Evolutionary conservation across 371 early-diverging fungal genomes (phyloP), one percentile per base, ranked within the genome.

Genomic region (Rhizomucor pusillus): DNA sequence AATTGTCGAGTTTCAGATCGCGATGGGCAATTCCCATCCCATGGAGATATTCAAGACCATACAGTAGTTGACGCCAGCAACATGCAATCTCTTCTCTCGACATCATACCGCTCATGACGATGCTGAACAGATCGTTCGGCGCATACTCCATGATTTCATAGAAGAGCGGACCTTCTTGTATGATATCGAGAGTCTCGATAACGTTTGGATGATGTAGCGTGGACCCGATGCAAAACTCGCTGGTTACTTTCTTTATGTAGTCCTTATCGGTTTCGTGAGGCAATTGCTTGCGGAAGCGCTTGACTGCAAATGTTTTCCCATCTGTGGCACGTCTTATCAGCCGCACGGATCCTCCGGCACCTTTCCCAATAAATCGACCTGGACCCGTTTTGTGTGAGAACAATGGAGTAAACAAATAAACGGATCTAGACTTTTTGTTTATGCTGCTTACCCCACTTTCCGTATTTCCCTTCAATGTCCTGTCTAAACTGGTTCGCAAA

Each of bases 91-190:
- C 89, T 37, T 85, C 83, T 5, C 79, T 56, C 1, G 71, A 66
- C 86, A 89, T 82, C 52, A 73, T 63, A 13, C 88, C 87, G 44
- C 77, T 80, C 73, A 83, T 85, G 24, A 92, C 87, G 47, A 84
- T 71, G 16, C 81, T 80, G 56, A 90, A 92, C 50, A 92, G 67
- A 59, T 92, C 91, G 58, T 82, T 82, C 44, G 89, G 88, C 37
- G 88, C 89, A 73, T 80, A 90, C 58, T 90, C 92, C 90, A 90
- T 90, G 50, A 92, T 84, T 71, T 90, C 85, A 61, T 80, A 89
- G 41, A 82, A 84, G 16, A 48, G 60, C 54, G 48, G 69, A 1
- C 80, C 79, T 57, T 86, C 88, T 58, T 84, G 81, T 36, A 89
- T 81, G 58, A 90, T 84, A 62, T 95, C 95, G 52, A 92, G 52